These are phyloP conservation scores for Camellia japonica DNA, from an alignment of 148 eudicot genomes.

Conservation along the genomic window DNA sequence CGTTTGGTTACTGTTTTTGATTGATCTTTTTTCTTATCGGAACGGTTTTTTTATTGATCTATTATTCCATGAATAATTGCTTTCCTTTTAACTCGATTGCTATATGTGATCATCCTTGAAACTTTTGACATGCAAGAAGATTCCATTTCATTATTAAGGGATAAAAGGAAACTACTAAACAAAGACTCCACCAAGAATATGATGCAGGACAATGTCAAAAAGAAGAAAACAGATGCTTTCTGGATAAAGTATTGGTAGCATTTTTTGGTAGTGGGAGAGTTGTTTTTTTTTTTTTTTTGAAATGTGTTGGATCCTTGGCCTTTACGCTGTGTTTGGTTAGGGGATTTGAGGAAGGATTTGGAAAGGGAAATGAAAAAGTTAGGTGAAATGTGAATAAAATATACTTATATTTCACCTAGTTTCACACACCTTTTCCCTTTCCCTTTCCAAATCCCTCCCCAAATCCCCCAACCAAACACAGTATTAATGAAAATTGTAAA, in stretches of 20 bases:
- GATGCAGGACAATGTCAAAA: constrained; percentile 19
- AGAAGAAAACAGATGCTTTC: not conserved
- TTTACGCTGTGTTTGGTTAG: no score
- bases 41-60: constrained; percentile 14
- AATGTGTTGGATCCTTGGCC: not conserved
- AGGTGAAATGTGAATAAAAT: no score
- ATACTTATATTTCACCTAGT: no score
- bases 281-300: not conserved
- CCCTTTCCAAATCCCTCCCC: no score
- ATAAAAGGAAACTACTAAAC: not conserved
- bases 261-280: constrained; percentile 13
- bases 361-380: no score
- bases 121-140: constrained; percentile 24
- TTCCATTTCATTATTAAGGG: not conserved
- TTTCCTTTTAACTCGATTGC: constrained; percentile 29
- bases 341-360: no score
- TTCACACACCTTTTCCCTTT: no score
- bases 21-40: constrained; percentile 7
- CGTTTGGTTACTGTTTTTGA: constrained; percentile 25
- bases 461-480: no score
- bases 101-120: constrained; percentile 12
- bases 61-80: constrained; percentile 27
- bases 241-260: not conserved
- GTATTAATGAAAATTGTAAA: no score
- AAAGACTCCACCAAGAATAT: constrained; percentile 11